A percentile compares a stretch with the other conserved stretches of the same genome.
Conservation (phyloP, 768 basidiomycete genomes). For the Pholiota microspora region DNA sequence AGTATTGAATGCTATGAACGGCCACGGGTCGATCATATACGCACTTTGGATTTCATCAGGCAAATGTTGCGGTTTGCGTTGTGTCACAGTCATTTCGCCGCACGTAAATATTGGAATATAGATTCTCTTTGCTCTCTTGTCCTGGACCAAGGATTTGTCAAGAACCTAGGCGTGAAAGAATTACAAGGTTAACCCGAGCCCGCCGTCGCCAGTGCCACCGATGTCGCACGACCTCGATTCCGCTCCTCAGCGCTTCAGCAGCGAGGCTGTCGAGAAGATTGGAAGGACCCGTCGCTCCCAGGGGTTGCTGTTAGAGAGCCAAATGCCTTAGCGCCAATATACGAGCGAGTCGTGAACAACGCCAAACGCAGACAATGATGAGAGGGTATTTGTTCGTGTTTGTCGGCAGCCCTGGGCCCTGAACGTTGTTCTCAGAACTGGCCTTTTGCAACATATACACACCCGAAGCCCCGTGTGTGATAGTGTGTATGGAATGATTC, state of each 20-base stretch:
- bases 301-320: constrained; percentile 11
- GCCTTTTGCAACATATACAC: too few relatives aligned
- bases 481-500: too few relatives aligned
- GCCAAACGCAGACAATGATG: constrained; percentile 25
- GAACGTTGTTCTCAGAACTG: too few relatives aligned
- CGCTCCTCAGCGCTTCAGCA: constrained; percentile 12
- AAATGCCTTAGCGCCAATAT: constrained; percentile 18
- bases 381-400: constrained; percentile 28
- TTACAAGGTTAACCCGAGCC: constrained; percentile 8
- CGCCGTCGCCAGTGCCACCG: constrained; percentile 14
- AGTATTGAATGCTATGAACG: constrained; percentile 16
- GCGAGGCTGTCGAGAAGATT: constrained; percentile 8
- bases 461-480: too few relatives aligned
- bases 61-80: constrained; percentile 61
- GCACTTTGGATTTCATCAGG: constrained; percentile 66
- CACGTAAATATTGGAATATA: constrained; percentile 9
- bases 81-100: constrained; percentile 59
- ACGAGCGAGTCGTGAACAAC: constrained; percentile 18
- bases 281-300: constrained; percentile 8
- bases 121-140: constrained; percentile 16
- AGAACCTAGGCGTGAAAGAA: constrained; percentile 13
- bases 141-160: constrained; percentile 14
- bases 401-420: background rate
- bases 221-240: constrained; percentile 14
- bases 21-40: constrained; percentile 22